Evolutionary conservation across 179 eudicot species (phyloP), one percentile per base, ranked within the genome.

Genomic region (Spergularia azorica): DNA sequence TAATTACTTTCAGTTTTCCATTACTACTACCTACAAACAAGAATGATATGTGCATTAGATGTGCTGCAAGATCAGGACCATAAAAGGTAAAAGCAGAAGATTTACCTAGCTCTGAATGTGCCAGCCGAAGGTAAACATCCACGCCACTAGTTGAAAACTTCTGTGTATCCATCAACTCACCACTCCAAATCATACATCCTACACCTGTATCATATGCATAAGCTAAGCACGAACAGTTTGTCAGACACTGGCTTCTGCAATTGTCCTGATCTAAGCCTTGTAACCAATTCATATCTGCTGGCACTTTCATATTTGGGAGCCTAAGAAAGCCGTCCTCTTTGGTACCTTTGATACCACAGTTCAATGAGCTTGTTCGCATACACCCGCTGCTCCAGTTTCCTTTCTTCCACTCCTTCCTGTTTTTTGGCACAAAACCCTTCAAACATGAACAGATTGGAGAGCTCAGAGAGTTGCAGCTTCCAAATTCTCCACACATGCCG

Each of bases 331-430:
- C 83, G 18, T 89, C 93, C 50, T 78, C 46, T 46, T 72, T 81
- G 50, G 15, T 71, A 7, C 74, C 74, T 54, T 21, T 0, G 13
- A 8, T 17, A 3, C 71, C 79, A 77, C 82, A 73, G 4, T 79
- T 78, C 78, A 86, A 75, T 20, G 18, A 59, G 16, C 58, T 70
- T 65, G 48, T 76, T 41, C 89, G 84, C 16, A 32, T 70, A 70
- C 92, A 89, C 9, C 90, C 92, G 54, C 85, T 61, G 32, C 78
- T 76, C 82, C 87, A 88, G 71, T 86, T 84, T 15, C 82, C 86
- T 26, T 6, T 83, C 10, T 11, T 75, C 88, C 90, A 89, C 79
- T 87, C 88, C 55, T 79, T 68, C 3, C 13, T 15, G 18, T 72
- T 39, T 17, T 74, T 84, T 38, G 90, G 92, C 65, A 57, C 77